Evolutionary conservation across 495 filamentous ascomycete species (phyloP), one percentile per base, ranked within the genome.

Genomic region (Cercophora newfieldiana): DNA sequence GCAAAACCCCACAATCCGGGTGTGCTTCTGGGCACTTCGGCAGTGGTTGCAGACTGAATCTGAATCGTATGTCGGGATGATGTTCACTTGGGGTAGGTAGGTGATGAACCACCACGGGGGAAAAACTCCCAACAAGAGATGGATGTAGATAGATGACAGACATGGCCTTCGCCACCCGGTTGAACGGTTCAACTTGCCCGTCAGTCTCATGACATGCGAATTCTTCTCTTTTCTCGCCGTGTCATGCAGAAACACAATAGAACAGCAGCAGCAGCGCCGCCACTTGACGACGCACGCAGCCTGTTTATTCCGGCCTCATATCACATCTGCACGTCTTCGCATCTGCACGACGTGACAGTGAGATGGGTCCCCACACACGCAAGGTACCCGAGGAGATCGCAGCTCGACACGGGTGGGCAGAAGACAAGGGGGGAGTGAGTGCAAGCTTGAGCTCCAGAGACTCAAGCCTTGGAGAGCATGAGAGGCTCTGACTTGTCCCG

Each of bases 351-450:
- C n/a, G n/a, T n/a, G n/a, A n/a, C n/a, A n/a, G n/a, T n/a, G n/a
- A n/a, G n/a, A n/a, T n/a, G n/a, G n/a, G n/a, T 57, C 55, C 58
- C 58, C 44, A 61, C 24, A 51, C 44, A 51, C 26, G 48, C 26
- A 62, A 51, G 44, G 60, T 62, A 51, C 60, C 44, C 60, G 60
- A 37, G 24, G 31, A 48, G 58, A 47, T 18, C 30, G 58, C 58
- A 25, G 37, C 37, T 18, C n/a, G 58, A 16, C 31, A n/a, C n/a
- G n/a, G n/a, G n/a, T n/a, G 10, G 58, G 58, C 58, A 48, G 58
- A 31, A 31, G 37, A 18, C 7, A 18, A 47, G 37, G 37, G 37
- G 7, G 37, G 37, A 47, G n/a, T n/a, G n/a, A n/a, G n/a, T n/a
- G n/a, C n/a, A n/a, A n/a, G n/a, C n/a, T n/a, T n/a, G n/a, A n/a